Evolutionary conservation across 495 filamentous ascomycete genomes (phyloP), one percentile per base, ranked within the genome.

Genomic region (Arthonia radiata): DNA sequence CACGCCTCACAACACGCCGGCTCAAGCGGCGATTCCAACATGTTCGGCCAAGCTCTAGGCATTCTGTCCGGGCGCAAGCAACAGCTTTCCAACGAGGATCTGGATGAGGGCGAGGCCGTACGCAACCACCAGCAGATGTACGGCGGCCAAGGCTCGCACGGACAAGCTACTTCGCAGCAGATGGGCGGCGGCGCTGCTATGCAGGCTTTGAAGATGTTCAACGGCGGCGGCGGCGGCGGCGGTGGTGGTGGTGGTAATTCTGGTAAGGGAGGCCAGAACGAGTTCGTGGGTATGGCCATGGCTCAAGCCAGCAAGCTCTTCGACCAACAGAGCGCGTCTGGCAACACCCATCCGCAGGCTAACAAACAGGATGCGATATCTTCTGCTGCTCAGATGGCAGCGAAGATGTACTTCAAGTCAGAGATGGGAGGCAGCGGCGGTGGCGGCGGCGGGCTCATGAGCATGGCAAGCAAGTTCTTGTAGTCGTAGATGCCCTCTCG

Each of bases 121-220:
- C 33, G 48, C 13, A 48, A 61, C 3, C 69, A 75, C 37, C 48
- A 68, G 46, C 37, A 49, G 9, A 39, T 67, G 33, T 74, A 71
- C 32, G 19, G 19, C 11, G 52, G 50, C 8, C 7, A 11, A 22
- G 19, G 19, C 6, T 6, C 7, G 19, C 7, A 11, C 6, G 27
- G 31, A 27, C 32, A 37, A 15, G 38, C 35, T 2, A 37, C 25
- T 14, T 38, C 39, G 9, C 35, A 28, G 13, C 42, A 50, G 28
- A 46, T 73, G 11, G 69, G 69, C 11, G 50, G 56, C 1, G 69
- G 66, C 0, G 67, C 67, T 3, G 69, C 69, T 0, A 56, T 73
- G 56, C 62, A 73, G 48, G 69, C 69, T 5, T 32, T 75, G 37
- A 73, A 73, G 54, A 61, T 64, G 58, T 73, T 71, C 29, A 55